Evolutionary conservation across 73 alveolate genomes (phyloP).

Genomic region (Paramecium octaurelia): DNA sequence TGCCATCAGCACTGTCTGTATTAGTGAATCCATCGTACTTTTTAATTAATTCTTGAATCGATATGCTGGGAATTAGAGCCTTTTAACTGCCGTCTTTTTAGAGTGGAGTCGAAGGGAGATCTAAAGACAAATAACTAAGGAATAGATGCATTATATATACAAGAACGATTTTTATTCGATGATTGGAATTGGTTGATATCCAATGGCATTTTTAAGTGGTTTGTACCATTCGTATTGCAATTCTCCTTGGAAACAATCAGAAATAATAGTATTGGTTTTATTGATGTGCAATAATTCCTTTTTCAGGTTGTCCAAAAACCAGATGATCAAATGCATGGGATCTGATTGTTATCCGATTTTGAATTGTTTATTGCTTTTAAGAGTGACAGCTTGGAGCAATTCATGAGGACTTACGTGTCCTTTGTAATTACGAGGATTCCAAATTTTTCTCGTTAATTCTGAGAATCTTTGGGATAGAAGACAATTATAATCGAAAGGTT

Average conservation of each 20-base stretch:
- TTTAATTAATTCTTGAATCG: slow-evolving; percentile 85
- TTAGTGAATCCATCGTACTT: slow-evolving; percentile 94
- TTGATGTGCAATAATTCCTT: slow-evolving; percentile 64
- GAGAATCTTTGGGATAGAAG: slow-evolving; percentile 77
- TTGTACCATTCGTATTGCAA: slow-evolving; percentile 76
- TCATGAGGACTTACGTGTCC: slow-evolving; percentile 79
- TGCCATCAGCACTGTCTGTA: slow-evolving; percentile 65
- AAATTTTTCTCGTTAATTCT: slow-evolving; percentile 92
- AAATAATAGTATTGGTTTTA: slow-evolving; percentile 67
- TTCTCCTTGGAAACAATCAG: slow-evolving; percentile 88
- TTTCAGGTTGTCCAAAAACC: slow-evolving; percentile 87
- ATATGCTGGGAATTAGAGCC: slow-evolving; percentile 83
- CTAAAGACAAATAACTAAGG: slow-evolving; percentile 84
- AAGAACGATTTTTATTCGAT: slow-evolving; percentile 43
- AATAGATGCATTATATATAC: no score
- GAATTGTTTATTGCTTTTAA: slow-evolving; percentile 71
- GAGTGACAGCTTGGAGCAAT: slow-evolving; percentile 62
- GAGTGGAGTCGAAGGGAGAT: slow-evolving; percentile 88
- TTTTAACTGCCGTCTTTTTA: slow-evolving; percentile 80
- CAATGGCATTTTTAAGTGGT: slow-evolving; percentile 72
- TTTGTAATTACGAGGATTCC: slow-evolving; percentile 97
- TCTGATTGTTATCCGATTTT: slow-evolving; percentile 83
- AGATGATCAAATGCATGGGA: slow-evolving; percentile 87
- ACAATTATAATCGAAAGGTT: slow-evolving; percentile 65
- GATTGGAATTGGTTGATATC: slow-evolving; percentile 73